A percentile compares a stretch with the other conserved stretches of the same genome.
These are phyloP conservation scores for Moricandia arvensis DNA, from an alignment of 345 rosid genomes.

Conservation along the genomic window DNA sequence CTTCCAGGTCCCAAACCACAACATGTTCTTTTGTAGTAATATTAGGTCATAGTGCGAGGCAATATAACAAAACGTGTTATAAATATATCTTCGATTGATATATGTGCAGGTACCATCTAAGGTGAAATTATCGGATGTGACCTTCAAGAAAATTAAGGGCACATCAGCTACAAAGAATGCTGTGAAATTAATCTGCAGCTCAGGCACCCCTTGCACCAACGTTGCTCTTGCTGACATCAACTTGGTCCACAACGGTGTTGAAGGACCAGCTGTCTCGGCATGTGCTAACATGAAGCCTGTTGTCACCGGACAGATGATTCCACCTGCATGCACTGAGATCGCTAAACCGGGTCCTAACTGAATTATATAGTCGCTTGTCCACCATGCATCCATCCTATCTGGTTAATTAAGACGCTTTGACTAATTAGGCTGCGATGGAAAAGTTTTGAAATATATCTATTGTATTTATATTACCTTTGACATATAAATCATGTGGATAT, in stretches of 20 bases:
- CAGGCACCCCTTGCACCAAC: constrained; percentile 39
- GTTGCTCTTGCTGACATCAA: constrained; percentile 43
- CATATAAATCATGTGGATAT: background rate
- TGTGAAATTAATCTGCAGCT: constrained; percentile 49
- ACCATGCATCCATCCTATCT: background rate
- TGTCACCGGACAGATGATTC: constrained; percentile 6
- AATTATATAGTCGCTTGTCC: background rate
- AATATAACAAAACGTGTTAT: background rate
- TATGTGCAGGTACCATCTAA: constrained; percentile 32
- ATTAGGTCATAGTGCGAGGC: too few species aligned
- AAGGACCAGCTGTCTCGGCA: constrained; percentile 35
- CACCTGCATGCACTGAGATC: constrained; percentile 27
- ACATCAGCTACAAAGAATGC: constrained; percentile 44
- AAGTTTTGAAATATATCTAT: background rate
- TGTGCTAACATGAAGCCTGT: constrained; percentile 49
- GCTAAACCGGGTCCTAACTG: background rate
- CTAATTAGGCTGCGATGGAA: background rate
- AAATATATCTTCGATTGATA: background rate
- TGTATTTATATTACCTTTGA: background rate
- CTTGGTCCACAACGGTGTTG: constrained; percentile 34
- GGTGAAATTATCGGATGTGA: constrained; percentile 45
- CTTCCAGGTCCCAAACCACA: too few species aligned
- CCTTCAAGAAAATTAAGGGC: constrained; percentile 53
- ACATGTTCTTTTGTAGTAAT: too few species aligned
- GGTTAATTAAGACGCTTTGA: background rate